Evolutionary conservation across 1,284 basidiomycete genomes (phyloP).

Genomic region (Cutaneotrichosporon cavernicola): DNA sequence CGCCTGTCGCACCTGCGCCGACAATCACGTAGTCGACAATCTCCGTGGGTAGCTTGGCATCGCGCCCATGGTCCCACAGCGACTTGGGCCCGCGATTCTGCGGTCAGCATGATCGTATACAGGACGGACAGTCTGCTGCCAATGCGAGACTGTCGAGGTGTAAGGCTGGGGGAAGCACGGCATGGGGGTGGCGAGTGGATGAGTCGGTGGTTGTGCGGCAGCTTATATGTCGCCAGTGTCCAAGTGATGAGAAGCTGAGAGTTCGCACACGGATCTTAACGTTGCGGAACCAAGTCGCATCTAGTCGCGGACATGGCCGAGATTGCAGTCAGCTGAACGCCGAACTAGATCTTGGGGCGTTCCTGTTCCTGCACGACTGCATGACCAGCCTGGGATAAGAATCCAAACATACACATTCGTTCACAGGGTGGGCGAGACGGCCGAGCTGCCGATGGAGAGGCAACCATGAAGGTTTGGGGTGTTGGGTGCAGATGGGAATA

Average conservation of each 20-base stretch:
- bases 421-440: too few relatives aligned
- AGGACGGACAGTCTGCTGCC: slow-evolving; percentile 14
- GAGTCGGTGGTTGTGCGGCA: not conserved
- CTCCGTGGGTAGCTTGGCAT: slow-evolving; percentile 24
- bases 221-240: not conserved
- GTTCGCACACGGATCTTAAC: not conserved
- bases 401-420: too few relatives aligned
- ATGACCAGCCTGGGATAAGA: too few relatives aligned
- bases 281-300: not conserved
- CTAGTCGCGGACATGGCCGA: not conserved
- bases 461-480: too few relatives aligned
- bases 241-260: not conserved
- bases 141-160: slow-evolving; percentile 17
- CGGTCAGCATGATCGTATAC: not conserved
- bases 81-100: slow-evolving; percentile 31
- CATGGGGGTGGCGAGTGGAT: slow-evolving; percentile 1
- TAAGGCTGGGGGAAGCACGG: slow-evolving; percentile 12
- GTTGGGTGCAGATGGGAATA: too few relatives aligned
- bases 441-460: too few relatives aligned
- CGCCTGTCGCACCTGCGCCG: slow-evolving; percentile 31
- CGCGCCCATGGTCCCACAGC: slow-evolving; percentile 31
- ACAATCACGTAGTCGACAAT: slow-evolving; percentile 33
- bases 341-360: too few relatives aligned
- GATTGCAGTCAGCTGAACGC: not conserved
- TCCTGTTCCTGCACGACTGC: too few relatives aligned